Conservation (phyloP, 2,329 filamentous ascomycete genomes). For the Colletotrichum spinosum region DNA sequence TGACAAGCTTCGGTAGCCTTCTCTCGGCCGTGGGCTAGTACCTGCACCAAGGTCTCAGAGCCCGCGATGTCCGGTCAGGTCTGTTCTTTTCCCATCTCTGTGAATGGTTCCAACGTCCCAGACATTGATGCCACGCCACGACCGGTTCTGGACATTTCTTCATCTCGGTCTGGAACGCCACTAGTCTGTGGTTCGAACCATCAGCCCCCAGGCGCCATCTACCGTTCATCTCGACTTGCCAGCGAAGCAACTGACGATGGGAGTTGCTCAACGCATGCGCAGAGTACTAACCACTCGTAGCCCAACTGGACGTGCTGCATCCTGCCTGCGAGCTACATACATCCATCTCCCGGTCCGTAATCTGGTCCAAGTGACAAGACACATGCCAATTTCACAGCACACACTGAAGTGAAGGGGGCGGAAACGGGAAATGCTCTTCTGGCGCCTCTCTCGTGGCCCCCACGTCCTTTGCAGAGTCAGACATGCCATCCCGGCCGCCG, state of each 20-base stretch:
- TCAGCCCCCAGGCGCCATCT: slow-evolving; percentile 22
- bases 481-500: slow-evolving; percentile 5
- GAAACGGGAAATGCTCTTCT: slow-evolving; percentile 26
- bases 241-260: neutral
- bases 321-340: too few relatives aligned
- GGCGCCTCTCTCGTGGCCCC: slow-evolving; percentile 21
- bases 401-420: slow-evolving; percentile 19
- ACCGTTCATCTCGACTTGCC: neutral
- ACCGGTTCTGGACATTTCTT: neutral
- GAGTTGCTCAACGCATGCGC: neutral
- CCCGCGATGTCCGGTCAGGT: neutral
- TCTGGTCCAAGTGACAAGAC: neutral
- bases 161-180: slow-evolving; percentile 16
- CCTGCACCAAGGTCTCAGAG: neutral
- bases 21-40: slow-evolving; percentile 14
- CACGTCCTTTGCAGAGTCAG: slow-evolving; percentile 20
- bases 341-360: neutral
- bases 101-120: slow-evolving; percentile 13
- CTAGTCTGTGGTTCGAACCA: slow-evolving; percentile 5
- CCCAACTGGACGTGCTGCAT: too few relatives aligned
- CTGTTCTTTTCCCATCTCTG: neutral
- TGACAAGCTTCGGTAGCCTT: neutral
- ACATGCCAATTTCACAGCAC: slow-evolving; percentile 23
- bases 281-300: too few relatives aligned
- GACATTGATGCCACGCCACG: neutral